These are phyloP conservation scores for Vigna reflexopilosa DNA, from an alignment of 306 rosid species.

Conservation along the genomic window DNA sequence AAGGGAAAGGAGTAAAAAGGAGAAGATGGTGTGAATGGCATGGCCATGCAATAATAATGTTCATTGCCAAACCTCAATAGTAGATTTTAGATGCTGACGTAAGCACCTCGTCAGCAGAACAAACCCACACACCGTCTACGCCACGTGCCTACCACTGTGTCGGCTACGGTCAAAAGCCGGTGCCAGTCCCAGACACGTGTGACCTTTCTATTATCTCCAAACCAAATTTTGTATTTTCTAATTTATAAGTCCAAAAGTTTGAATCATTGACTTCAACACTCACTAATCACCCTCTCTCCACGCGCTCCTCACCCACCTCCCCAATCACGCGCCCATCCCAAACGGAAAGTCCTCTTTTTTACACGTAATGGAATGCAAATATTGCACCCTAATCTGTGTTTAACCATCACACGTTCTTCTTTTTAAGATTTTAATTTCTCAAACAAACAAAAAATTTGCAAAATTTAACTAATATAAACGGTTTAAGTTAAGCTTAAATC, in stretches of 20 bases:
- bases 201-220: constrained; percentile 43
- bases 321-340: neutral
- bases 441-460: neutral
- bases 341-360: neutral
- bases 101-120: constrained; percentile 41
- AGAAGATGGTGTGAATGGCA: neutral
- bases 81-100: constrained; percentile 51
- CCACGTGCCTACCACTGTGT: constrained; percentile 57
- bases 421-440: neutral
- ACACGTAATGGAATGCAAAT: neutral
- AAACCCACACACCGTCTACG: constrained; percentile 32
- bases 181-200: constrained; percentile 66
- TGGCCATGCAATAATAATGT: constrained; percentile 35
- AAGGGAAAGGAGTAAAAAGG: constrained; percentile 41
- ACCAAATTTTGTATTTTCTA: constrained; percentile 26
- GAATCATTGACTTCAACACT: constrained; percentile 59
- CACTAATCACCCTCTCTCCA: constrained; percentile 13
- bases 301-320: neutral
- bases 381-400: neutral
- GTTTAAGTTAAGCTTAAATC: neutral
- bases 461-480: neutral
- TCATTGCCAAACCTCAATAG: constrained; percentile 17
- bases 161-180: constrained; percentile 86
- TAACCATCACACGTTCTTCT: neutral
- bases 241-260: constrained; percentile 46